Base-by-base conservation (phyloP, 768 basidiomycete genomes). In the Russula lepida region DNA sequence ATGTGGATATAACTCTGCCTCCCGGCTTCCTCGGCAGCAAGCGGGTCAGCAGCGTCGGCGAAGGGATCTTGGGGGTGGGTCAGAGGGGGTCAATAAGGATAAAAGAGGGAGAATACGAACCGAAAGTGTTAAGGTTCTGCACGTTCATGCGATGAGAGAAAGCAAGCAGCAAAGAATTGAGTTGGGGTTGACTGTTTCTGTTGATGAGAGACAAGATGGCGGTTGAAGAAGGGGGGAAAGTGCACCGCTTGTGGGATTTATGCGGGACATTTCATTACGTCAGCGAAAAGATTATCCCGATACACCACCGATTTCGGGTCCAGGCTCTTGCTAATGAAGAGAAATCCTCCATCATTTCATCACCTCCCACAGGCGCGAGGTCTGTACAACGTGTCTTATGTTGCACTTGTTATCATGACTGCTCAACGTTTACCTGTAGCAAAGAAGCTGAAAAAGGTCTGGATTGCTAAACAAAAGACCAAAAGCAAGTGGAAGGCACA, bases 31-130 rank as follows among this genome's bases (percentile, higher is more conserved):
- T 73, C 81, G 70, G 79, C 79, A 72, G 77, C 84, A 71, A 91
- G 87, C 71, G 86, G 85, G 69, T 92, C 90, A 70, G 85, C 88
- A 76, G 91, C 89, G 77, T 94, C 94, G 79, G 89, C 91, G 81
- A 95, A 95, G 79, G 93, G 93, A 84, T 95, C 94, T 93, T 64
- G 25, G 46, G 46, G 67, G 68, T 54, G 64, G 66, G 68, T 67
- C 63, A 69, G 60, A 41, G 46, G 60, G 58, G 47, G 51, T 54
- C 17, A 59, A 62, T 63, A 69, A 66, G 67, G 67, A 15, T 2
- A 19, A 63, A 47, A 54, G 61, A 33, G 30, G 30, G 43, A 33
- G 33, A 25, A 15, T 30, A 75, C 84, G 61, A 58, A 90, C 91
- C 90, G 76, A 83, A 84, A 73, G 86, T 79, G 77, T 82, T 86